Evolutionary conservation across 805 yeast species (phyloP).

Genomic region (Suhomyces sp.): DNA sequence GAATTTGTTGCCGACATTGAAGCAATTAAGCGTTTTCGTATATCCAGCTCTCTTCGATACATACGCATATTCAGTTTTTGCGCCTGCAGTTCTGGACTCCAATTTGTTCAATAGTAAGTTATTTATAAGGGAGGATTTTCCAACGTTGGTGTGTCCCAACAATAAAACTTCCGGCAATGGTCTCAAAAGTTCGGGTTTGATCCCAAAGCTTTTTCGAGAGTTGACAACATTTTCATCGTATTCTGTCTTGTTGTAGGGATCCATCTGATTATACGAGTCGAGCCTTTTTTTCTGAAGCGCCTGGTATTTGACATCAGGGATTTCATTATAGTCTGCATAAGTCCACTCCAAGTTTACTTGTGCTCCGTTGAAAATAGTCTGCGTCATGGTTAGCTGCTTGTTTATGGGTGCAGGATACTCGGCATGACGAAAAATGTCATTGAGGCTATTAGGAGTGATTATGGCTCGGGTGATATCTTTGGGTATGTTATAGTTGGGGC

Average conservation of each 20-base stretch:
- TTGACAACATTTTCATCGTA: conserved; percentile 15
- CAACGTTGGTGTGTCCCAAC: conserved; percentile 82
- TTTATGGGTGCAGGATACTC: conserved; percentile 12
- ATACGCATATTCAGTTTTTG: conserved; percentile 44
- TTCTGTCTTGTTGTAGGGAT: conserved; percentile 24
- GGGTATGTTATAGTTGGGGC: conserved; percentile 1
- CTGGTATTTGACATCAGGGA: conserved; percentile 54
- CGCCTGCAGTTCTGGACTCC: conserved; percentile 22
- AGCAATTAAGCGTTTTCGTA: conserved; percentile 67
- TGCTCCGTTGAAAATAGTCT: conserved; percentile 43
- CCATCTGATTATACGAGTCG: conserved; percentile 16
- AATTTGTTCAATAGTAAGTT: conserved; percentile 46
- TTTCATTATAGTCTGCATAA: conserved; percentile 46
- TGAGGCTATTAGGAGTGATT: conserved; percentile 24
- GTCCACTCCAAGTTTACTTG: conserved; percentile 59
- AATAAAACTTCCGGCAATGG: conserved; percentile 68
- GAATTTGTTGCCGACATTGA: conserved; percentile 59
- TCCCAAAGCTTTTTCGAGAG: conserved; percentile 29
- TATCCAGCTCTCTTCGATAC: conserved; percentile 56
- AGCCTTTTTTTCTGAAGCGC: conserved; percentile 14
- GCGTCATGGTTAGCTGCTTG: conserved; percentile 20
- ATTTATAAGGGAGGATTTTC: conserved; percentile 77
- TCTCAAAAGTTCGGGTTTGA: conserved; percentile 28
- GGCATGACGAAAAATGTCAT: conserved; percentile 16
- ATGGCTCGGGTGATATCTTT: conserved; percentile 2